Evolutionary conservation across 2,329 filamentous ascomycete genomes (phyloP), one percentile per base, ranked within the genome.

Genomic region (Ascochyta clinopodiicola): DNA sequence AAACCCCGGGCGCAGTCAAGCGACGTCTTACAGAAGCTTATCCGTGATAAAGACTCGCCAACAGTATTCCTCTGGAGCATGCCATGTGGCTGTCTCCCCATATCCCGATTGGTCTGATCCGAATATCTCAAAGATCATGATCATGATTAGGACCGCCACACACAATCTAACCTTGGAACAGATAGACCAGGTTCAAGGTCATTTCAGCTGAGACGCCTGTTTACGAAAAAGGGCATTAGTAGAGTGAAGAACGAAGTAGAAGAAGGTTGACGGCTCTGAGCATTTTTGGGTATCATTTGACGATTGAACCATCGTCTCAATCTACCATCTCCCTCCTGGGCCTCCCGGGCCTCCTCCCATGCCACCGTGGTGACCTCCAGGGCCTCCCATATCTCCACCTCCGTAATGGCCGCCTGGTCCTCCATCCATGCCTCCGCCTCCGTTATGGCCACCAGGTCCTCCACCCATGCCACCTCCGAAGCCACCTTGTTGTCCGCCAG

Each of bases 241-340:
- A 12, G 27, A 12, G 10, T 4, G 10, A 3, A 27, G 6, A 29
- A 29, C 10, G 27, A 9, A 29, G 27, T 29, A 12, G 27, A 10
- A 12, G 27, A 10, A 29, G 27, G 10, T 29, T 9, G 31, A n/a
- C 31, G 31, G 12, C 2, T 34, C 8, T 34, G 12, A 22, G 17
- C 24, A 24, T 29, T 40, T 36, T 4, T 19, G 36, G 29, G 37
- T 35, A 48, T 48, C 45, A 35, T 34, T 27, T 6, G 27, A 39
- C 25, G 9, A 6, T 15, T 4, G 9, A 24, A 47, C 19, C 24
- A n/a, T 43, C 8, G 5, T 25, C 12, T n/a, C 12, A 2, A 29
- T 29, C 38, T 49, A 49, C 46, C 46, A 36, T 7, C 37, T 49
- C 27, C 38, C 43, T 45, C 43, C 43, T 5, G 43, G 29, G 12